phyloP scores from a whole-genome alignment of 179 eudicot genomes.

The Silene vulgaris region DNA sequence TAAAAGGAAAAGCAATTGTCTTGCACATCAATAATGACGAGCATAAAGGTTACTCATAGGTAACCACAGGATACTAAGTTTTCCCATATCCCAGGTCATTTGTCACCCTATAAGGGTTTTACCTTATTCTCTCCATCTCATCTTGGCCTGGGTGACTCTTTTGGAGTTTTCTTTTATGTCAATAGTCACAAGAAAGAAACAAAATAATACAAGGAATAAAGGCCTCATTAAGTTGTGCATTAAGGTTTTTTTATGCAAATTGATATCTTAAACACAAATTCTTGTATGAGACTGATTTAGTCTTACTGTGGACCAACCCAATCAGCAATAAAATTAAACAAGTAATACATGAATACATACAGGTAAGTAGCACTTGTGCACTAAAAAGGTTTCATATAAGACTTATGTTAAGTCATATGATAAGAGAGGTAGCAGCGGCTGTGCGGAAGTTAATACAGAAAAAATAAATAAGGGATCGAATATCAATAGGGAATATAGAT shows the following conservation, averaged over 20 bases:
- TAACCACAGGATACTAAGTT: slow-evolving; percentile 5
- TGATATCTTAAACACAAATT: neutral
- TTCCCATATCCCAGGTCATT: slow-evolving; percentile 1
- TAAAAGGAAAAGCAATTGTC: neutral
- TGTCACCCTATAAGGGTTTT: neutral
- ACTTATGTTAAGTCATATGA: neutral
- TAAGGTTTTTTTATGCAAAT: neutral
- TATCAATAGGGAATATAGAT: neutral
- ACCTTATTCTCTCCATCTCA: neutral
- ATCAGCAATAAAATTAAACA: neutral
- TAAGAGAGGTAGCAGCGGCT: neutral
- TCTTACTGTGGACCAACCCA: neutral
- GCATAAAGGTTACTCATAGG: slow-evolving; percentile 1
- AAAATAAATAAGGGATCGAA: neutral
- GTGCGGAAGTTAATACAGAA: neutral
- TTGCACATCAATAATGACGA: neutral
- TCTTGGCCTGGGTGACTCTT: neutral
- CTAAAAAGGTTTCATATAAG: neutral
- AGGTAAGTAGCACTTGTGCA: neutral
- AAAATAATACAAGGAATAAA: neutral
- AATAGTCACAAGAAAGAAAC: neutral
- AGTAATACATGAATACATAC: neutral
- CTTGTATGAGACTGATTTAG: neutral
- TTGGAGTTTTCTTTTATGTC: neutral
- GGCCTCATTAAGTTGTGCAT: neutral